phyloP scores from a whole-genome alignment of 2,329 filamentous ascomycete species.

The Arthroderma sp. region DNA sequence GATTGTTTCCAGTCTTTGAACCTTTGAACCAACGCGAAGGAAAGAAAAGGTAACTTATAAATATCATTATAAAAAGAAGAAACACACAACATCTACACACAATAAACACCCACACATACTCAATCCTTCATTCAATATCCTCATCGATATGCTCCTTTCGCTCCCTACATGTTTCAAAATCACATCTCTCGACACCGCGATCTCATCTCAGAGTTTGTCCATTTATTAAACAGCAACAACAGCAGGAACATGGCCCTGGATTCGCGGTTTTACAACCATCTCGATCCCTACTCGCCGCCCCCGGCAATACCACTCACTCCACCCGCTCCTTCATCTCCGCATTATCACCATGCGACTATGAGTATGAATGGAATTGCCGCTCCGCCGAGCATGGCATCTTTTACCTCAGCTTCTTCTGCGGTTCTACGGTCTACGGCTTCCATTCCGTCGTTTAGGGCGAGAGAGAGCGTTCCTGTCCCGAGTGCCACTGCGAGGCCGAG shows the following conservation, averaged over 20 bases:
- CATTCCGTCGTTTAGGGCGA: conserved; percentile 62
- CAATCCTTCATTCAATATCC: background rate
- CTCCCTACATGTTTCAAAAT: conserved; percentile 25
- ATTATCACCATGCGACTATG: conserved; percentile 16
- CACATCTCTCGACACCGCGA: conserved; percentile 27
- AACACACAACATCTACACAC: too few relatives aligned
- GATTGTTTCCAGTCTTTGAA: too few relatives aligned
- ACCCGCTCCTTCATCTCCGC: conserved; percentile 14
- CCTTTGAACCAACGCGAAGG: too few relatives aligned
- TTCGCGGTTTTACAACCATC: conserved; percentile 24
- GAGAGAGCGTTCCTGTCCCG: conserved; percentile 45
- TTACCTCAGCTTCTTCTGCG: conserved; percentile 24
- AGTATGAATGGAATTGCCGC: conserved; percentile 22
- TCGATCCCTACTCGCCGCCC: conserved; percentile 5
- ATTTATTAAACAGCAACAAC: conserved; percentile 25
- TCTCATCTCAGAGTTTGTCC: conserved; percentile 25
- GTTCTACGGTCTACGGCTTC: conserved; percentile 51
- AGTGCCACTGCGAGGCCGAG: conserved; percentile 28
- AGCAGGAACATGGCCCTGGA: conserved; percentile 29
- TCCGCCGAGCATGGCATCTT: conserved; percentile 19
- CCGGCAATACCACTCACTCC: conserved; percentile 5
- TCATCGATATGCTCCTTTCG: conserved; percentile 1
- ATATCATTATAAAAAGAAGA: too few relatives aligned
- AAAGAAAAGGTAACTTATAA: too few relatives aligned
- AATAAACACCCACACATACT: background rate